Conservation (phyloP, 768 basidiomycete genomes). For the Hydnomerulius pinastri region DNA sequence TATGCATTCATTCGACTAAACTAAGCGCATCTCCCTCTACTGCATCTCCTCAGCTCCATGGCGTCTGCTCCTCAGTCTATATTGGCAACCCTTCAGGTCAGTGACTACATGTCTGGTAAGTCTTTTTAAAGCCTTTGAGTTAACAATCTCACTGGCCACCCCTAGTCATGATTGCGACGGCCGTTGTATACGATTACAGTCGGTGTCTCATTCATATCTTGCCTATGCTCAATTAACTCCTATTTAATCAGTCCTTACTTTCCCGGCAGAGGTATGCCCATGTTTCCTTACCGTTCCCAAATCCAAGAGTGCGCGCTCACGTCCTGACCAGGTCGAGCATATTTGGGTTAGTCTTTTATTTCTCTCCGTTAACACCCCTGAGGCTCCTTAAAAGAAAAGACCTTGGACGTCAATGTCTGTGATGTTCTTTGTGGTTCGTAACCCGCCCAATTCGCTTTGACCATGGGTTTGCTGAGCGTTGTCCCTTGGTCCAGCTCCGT, state of each 20-base stretch:
- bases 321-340: constrained; percentile 6
- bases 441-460: background rate
- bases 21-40: no score
- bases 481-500: constrained; percentile 13
- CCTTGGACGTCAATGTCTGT: constrained; percentile 10
- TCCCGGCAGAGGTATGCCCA: constrained; percentile 17
- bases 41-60: constrained; percentile 9
- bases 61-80: constrained; percentile 8
- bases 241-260: constrained; percentile 11
- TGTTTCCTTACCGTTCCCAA: background rate
- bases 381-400: constrained; percentile 1
- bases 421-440: constrained; percentile 1
- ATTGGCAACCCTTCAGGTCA: constrained; percentile 9
- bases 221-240: background rate
- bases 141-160: background rate
- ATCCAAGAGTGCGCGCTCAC: constrained; percentile 1
- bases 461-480: background rate
- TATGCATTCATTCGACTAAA: no score
- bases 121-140: background rate
- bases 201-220: background rate
- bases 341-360: constrained; percentile 19
- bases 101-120: constrained; percentile 12
- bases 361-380: background rate
- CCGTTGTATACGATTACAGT: constrained; percentile 23
- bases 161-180: constrained; percentile 15